These are phyloP conservation scores for Nothophaeocryptopus gaeumannii DNA, from an alignment of 2,329 filamentous ascomycete species.

Conservation along the genomic window DNA sequence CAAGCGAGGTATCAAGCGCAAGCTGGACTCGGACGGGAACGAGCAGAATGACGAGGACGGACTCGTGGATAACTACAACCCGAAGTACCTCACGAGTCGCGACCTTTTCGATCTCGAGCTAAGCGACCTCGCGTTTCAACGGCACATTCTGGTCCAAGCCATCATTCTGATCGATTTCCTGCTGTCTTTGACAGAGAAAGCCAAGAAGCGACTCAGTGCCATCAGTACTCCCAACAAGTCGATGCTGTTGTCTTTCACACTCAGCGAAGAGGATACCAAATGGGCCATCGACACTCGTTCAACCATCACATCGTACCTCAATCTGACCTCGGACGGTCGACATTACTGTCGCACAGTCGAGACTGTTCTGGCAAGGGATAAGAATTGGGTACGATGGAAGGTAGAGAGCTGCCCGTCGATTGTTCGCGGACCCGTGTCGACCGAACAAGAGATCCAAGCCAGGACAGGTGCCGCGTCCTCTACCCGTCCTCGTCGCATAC, in stretches of 20 bases:
- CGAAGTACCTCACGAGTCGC: conserved; percentile 95
- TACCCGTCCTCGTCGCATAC: conserved; percentile 68
- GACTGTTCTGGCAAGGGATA: conserved; percentile 90
- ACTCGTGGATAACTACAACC: conserved; percentile 76
- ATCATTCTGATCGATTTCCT: conserved; percentile 94
- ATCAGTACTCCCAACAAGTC: conserved; percentile 70
- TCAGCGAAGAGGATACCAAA: conserved; percentile 79
- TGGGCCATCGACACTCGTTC: conserved; percentile 80
- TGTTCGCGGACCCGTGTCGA: conserved; percentile 67
- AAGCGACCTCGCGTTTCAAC: conserved; percentile 87
- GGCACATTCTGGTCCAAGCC: conserved; percentile 91
- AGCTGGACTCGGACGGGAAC: conserved; percentile 39
- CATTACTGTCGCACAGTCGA: conserved; percentile 97
- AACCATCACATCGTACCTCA: conserved; percentile 75
- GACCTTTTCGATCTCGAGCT: conserved; percentile 97
- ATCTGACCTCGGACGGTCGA: conserved; percentile 64
- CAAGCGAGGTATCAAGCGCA: conserved; percentile 67
- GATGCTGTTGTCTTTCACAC: conserved; percentile 73
- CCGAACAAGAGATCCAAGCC: conserved; percentile 66
- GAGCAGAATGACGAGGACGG: conserved; percentile 45
- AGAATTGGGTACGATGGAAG: conserved; percentile 99
- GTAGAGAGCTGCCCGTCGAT: conserved; percentile 89
- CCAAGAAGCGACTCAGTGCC: conserved; percentile 73
- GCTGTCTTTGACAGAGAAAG: conserved; percentile 77
- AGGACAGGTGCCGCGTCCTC: conserved; percentile 63